Evolutionary conservation across 345 rosid species (phyloP), one percentile per base, ranked within the genome.

Genomic region (Microcos paniculata): DNA sequence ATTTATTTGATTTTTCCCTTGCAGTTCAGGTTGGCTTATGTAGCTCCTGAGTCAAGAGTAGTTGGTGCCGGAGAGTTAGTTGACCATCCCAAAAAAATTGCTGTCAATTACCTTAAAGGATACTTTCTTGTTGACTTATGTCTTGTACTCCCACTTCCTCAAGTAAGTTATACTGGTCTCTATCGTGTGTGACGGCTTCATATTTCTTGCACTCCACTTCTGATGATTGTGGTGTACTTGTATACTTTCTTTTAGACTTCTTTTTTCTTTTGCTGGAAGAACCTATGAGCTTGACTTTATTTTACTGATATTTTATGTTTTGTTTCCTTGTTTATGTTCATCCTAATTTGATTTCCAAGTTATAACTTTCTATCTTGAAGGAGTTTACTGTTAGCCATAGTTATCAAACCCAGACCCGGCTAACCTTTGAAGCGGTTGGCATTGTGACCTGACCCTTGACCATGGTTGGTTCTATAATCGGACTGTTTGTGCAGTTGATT

Each of bases 51-150:
- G 81, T 89, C 98, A 53, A 84, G 81, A 42, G 96, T 91, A 52
- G 85, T 90, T 82, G 98, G 98, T 77, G 94, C 91, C 69, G 98
- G 98, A 59, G 95, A 90, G 83, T 86, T 92, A 57, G 98, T 91
- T 83, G 97, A 90, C 81, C 87, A 92, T 77, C 99, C 98, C 12
- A 88, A 71, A 51, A 86, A 84, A 82, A 93, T 93, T 74, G 92
- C 94, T 57, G 18, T 21, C 70, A 59, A 90, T 82, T 93, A 95
- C 86, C 48, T 95, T n/a, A 61, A 53, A 3, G 83, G 94, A 78
- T 80, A 71, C 70, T 91, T 92, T 83, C 66, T 71, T 51, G 12
- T 93, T 4, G 99, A 95, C 81, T 69, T 91, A 14, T 84, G 89
- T 77, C 71, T 87, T 7, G 87, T 88, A 30, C 76, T 93, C 30